phyloP scores from a whole-genome alignment of 2,329 filamentous ascomycete genomes.

The Aplosporella prunicola region DNA sequence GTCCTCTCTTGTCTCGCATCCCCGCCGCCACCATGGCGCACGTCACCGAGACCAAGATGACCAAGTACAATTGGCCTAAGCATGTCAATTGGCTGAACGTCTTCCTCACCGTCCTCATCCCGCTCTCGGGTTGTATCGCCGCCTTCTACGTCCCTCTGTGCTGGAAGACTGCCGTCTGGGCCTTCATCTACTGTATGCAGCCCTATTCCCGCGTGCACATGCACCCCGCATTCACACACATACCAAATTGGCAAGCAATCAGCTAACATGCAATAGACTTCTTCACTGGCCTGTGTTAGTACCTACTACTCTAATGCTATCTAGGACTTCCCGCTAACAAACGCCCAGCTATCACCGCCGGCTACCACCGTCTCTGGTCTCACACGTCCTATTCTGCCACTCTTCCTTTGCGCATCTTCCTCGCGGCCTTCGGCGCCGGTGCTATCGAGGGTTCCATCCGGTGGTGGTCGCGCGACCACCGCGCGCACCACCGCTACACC shows the following conservation, averaged over 20 bases:
- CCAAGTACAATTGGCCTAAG: constrained; percentile 76
- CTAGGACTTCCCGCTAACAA: too few species aligned
- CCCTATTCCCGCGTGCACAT: too few species aligned
- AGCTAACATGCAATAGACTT: too few species aligned
- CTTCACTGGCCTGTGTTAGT: too few species aligned
- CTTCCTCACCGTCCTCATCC: constrained; percentile 68
- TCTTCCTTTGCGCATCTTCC: constrained; percentile 38
- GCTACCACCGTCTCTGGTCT: constrained; percentile 68
- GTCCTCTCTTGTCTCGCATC: too few species aligned
- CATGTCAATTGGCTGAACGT: constrained; percentile 94
- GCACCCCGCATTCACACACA: too few species aligned
- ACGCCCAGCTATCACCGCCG: constrained; percentile 46
- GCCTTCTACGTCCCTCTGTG: constrained; percentile 73
- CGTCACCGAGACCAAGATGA: constrained; percentile 76
- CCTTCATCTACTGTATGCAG: constrained; percentile 66
- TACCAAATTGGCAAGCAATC: too few species aligned
- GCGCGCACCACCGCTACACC: constrained; percentile 44
- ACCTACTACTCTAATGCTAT: constrained; percentile 81
- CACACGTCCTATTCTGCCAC: constrained; percentile 40
- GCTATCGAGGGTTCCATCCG: constrained; percentile 42
- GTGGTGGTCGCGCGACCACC: constrained; percentile 43
- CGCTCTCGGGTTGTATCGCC: constrained; percentile 62
- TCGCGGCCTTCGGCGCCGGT: constrained; percentile 39
- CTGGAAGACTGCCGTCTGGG: constrained; percentile 62
- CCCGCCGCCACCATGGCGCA: too few species aligned